Evolutionary conservation across 768 basidiomycete species (phyloP).

Genomic region (Collybia sp.): DNA sequence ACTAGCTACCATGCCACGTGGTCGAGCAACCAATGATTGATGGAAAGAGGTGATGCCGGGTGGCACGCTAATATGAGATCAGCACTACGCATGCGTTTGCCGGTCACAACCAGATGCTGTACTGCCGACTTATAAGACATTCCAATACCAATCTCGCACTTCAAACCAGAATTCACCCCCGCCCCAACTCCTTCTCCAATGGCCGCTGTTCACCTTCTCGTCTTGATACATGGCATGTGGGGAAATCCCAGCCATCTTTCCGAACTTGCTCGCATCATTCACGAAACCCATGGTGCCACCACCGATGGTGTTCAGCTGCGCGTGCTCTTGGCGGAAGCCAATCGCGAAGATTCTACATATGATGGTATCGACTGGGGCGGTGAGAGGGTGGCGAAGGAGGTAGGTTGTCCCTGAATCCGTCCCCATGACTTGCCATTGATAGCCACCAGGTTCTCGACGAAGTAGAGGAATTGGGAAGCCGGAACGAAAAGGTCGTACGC

Average conservation of each 20-base stretch:
- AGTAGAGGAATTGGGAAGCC: conserved; percentile 42
- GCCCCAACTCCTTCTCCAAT: conserved; percentile 11
- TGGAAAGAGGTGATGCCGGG: too few species aligned
- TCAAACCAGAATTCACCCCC: too few species aligned
- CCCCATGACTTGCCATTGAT: neutral
- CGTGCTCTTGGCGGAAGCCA: conserved; percentile 57
- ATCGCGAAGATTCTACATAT: conserved; percentile 63
- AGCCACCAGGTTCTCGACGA: conserved; percentile 48
- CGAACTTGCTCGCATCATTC: conserved; percentile 47
- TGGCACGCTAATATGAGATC: too few species aligned
- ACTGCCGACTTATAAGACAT: too few species aligned
- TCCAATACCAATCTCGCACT: too few species aligned
- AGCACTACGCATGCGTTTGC: too few species aligned
- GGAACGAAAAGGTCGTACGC: conserved; percentile 52
- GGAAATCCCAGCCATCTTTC: conserved; percentile 65
- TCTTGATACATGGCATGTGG: conserved; percentile 75
- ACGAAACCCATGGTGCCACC: conserved; percentile 30
- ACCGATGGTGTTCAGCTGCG: conserved; percentile 41
- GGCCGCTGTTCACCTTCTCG: conserved; percentile 38
- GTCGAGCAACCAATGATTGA: too few species aligned
- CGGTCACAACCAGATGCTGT: too few species aligned
- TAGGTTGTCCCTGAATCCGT: conserved; percentile 19
- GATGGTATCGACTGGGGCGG: conserved; percentile 82
- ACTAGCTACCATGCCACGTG: too few species aligned
- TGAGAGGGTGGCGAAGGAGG: conserved; percentile 75